Percentiles rank a stretch among this genome's conserved stretches.
Conservation (phyloP, 2,329 filamentous ascomycete species). For the Ascochyta lentis region DNA sequence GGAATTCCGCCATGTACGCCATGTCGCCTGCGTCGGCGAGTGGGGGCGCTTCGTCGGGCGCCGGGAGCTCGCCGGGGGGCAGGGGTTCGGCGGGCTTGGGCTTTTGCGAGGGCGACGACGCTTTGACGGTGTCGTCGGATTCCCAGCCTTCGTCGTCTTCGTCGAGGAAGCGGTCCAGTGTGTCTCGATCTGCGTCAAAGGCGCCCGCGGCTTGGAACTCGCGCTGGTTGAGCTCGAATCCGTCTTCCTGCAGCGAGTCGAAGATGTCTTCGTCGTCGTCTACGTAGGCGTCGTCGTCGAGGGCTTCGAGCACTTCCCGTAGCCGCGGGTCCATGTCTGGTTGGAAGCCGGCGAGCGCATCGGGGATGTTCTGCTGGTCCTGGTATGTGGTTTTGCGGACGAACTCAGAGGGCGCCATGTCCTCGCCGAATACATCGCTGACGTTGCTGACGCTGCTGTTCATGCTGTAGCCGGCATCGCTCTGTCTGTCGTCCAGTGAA, state of each 20-base stretch:
- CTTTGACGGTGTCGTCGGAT: conserved; percentile 87
- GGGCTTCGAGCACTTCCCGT: conserved; percentile 86
- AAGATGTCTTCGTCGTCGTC: conserved; percentile 87
- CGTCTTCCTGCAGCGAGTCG: conserved; percentile 71
- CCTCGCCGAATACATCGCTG: conserved; percentile 70
- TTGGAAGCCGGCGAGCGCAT: conserved; percentile 90
- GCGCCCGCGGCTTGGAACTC: conserved; percentile 74
- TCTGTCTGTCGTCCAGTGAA: conserved; percentile 51
- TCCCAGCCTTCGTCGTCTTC: conserved; percentile 87
- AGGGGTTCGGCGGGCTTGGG: conserved; percentile 53
- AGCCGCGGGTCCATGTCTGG: conserved; percentile 96
- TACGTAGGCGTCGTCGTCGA: conserved; percentile 95
- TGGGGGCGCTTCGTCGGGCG: conserved; percentile 42
- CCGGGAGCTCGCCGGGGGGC: conserved; percentile 51
- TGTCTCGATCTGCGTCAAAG: conserved; percentile 35
- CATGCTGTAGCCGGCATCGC: conserved; percentile 52
- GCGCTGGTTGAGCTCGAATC: conserved; percentile 74
- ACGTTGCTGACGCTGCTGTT: conserved; percentile 51
- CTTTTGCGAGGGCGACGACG: conserved; percentile 52
- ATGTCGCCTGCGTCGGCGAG: conserved; percentile 62
- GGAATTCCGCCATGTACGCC: conserved; percentile 91
- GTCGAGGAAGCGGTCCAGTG: conserved; percentile 56
- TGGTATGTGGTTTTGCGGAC: conserved; percentile 81
- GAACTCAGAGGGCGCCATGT: conserved; percentile 80
- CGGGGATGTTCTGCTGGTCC: conserved; percentile 89